These are phyloP conservation scores for Penicillium vulpinum DNA, from an alignment of 2,329 filamentous ascomycete species.

Conservation along the genomic window DNA sequence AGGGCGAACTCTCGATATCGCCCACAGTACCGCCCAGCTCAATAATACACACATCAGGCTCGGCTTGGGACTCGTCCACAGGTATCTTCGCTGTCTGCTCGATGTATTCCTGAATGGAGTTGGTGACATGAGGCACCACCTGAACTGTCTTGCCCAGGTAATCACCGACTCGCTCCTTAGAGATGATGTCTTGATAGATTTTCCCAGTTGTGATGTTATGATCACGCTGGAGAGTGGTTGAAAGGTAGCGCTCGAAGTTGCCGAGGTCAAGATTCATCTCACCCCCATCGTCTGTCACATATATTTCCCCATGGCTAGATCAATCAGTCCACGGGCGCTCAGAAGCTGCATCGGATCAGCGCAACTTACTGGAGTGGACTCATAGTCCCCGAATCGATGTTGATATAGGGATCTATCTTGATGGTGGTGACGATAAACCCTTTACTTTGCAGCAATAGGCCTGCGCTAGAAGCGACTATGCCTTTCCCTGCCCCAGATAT, in stretches of 20 bases:
- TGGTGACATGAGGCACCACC: constrained; percentile 87
- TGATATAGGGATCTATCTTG: constrained; percentile 66
- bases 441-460: constrained; percentile 32
- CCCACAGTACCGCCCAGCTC: constrained; percentile 56
- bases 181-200: constrained; percentile 87
- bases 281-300: constrained; percentile 80
- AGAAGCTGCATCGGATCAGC: not conserved
- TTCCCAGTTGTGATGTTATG: constrained; percentile 98
- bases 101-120: constrained; percentile 91
- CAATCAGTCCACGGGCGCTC: not conserved
- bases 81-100: constrained; percentile 80
- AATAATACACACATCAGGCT: constrained; percentile 90
- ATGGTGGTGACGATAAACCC: constrained; percentile 33
- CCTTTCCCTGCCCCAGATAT: constrained; percentile 58
- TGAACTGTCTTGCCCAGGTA: constrained; percentile 90
- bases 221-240: constrained; percentile 76
- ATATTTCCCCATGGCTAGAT: constrained; percentile 78
- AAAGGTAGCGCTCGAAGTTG: constrained; percentile 79
- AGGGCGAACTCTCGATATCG: constrained; percentile 84
- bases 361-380: constrained; percentile 27
- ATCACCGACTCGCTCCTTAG: constrained; percentile 68
- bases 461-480: constrained; percentile 61
- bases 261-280: constrained; percentile 74
- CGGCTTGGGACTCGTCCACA: constrained; percentile 77
- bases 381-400: constrained; percentile 74